A percentile compares a stretch with the other conserved stretches of the same genome.
Conservation (phyloP, 2,329 filamentous ascomycete species). For the Diaporthe longicolla region DNA sequence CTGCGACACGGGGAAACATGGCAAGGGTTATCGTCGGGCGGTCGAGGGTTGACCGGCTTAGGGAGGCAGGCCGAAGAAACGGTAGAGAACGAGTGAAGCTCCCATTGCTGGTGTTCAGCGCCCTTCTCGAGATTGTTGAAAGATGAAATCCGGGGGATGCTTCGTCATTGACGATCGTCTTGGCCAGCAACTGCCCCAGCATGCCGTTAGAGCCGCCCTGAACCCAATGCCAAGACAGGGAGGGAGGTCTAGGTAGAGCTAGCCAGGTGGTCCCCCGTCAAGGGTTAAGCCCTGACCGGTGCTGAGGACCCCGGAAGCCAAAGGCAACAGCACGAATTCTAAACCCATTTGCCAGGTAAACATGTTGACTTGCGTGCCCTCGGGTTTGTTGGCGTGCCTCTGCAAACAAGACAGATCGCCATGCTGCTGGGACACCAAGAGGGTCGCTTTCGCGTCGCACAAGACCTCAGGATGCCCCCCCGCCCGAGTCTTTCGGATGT, state of each 20-base stretch:
- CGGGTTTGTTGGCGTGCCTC: neutral
- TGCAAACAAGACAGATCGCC: neutral
- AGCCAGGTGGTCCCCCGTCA: neutral
- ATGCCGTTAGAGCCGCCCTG: neutral
- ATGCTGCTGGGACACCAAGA: neutral
- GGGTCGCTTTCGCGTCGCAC: neutral
- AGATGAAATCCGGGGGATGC: neutral
- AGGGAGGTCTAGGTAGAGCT: neutral
- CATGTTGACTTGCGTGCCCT: neutral
- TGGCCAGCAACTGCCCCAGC: constrained; percentile 3
- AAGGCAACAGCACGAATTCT: neutral
- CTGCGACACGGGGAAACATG: constrained; percentile 42
- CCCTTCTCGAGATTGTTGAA: constrained; percentile 5
- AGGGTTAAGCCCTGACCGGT: constrained; percentile 2
- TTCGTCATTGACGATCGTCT: constrained; percentile 1
- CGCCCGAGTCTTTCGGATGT: neutral
- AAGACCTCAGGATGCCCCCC: neutral
- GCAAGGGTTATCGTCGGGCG: constrained; percentile 14
- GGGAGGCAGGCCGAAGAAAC: constrained; percentile 9
- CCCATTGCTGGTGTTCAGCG: constrained; percentile 22
- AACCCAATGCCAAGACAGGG: constrained; percentile 6
- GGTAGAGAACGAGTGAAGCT: neutral
- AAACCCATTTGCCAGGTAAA: neutral
- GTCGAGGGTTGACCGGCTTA: neutral
- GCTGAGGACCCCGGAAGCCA: too few relatives aligned